Base-by-base conservation (phyloP, 75 land plant species). In the Pinus albicaulis region DNA sequence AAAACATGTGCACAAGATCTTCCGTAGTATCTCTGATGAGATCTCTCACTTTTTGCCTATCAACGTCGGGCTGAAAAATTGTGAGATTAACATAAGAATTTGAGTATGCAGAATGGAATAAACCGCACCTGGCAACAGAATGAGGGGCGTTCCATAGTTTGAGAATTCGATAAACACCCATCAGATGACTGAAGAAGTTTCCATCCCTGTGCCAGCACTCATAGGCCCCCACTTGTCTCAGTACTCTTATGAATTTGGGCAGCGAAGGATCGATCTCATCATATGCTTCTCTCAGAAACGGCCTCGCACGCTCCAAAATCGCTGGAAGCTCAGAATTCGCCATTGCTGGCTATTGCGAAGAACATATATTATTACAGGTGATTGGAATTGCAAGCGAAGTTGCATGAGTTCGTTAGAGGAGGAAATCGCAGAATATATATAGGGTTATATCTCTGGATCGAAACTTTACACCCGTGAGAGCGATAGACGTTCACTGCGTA, bases 161-260 rank as follows among this genome's bases (percentile, higher is more conserved):
- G 74, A 92, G 95, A 55, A 89, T 91, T 20, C 88, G 82, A 83
- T 95, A 84, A 24, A 83, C 78, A 74, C 85, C 90, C 64, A 87
- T 24, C 17, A 95, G 81, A 75, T 95, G 98, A 34, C 85, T 86
- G 53, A 90, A 90, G 86, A 95, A 95, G 82, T 78, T 91, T 65
- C 95, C 92, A 77, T 95, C 92, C 86, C 92, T 95, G 90, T 95
- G 98, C 89, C 89, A 95, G 87, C 98, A 95, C 84, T 95, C 98
- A 4, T 88, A 86, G 36, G 98, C 98, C 3, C 95, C 95, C 38
- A 80, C 86, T 5, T 86, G 64, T 22, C 81, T 80, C 68, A 95
- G 79, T 16, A 86, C 87, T 15, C 83, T 62, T 16, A 87, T 59
- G 22, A 90, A n/a, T n/a, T n/a, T n/a, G n/a, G n/a, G n/a, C n/a